Base-by-base conservation (phyloP, 306 rosid species). In the Lathyrus oleraceus region DNA sequence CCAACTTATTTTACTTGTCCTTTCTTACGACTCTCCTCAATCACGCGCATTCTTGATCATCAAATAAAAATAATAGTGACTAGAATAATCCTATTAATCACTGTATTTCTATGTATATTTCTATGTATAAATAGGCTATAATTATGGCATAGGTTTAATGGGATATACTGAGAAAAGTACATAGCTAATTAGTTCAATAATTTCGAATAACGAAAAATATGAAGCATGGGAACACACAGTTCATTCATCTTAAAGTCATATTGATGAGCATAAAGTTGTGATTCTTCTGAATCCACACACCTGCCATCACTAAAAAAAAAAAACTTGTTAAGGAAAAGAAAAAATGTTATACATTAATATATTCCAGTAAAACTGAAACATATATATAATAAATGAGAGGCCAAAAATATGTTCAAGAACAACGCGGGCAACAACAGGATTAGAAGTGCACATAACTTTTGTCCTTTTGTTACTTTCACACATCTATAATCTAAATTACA, bases 211-310 rank as follows among this genome's bases (percentile, higher is more conserved):
- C 11, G 36, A 75, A 36, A 59, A 78, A 39, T 61, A 67, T 13
- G 5, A 52, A 39, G 56, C 4, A 35, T 17, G 71, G 44, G 21
- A 68, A 84, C 89, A 70, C 69, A 93, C 98, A 93, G 48, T 57
- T 93, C 98, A 40, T 12, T 81, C 97, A 93, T 88, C 82, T 85
- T 93, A 23, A 90, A 64, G 51, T 93, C 98, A 83, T 82, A 93
- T 21, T 93, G 96, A 23, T 85, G 84, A 17, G 86, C 72, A 81
- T 93, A 97, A 83, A 90, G 90, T 44, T 92, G 96, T 0, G 91
- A 77, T 45, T 97, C 98, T 74, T 93, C 98, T 6, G 96, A 84
- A 66, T 96, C 97, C n/a, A n/a, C 73, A 74, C 66, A 81, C 89
- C 90, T 79, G 93, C 96, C 97, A 93, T 93, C 69, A 70, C 98